Conservation (phyloP, 2,329 filamentous ascomycete genomes). For the Phaeoacremonium minimum region DNA sequence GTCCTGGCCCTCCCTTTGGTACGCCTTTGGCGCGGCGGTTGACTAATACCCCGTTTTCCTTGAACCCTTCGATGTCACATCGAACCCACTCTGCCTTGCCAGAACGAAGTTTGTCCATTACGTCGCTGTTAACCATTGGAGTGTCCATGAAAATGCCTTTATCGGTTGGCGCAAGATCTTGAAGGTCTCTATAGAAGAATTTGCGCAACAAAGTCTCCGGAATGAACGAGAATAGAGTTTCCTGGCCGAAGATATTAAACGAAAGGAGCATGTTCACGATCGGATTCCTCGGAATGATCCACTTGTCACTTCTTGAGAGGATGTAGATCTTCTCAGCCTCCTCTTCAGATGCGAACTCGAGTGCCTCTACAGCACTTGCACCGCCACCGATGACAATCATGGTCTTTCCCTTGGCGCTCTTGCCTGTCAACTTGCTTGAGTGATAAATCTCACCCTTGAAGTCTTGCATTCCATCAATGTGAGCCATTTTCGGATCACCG, state of each 20-base stretch:
- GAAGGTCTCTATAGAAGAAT: constrained; percentile 79
- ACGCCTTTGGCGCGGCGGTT: constrained; percentile 70
- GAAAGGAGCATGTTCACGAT: constrained; percentile 69
- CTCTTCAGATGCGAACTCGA: constrained; percentile 70
- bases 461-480: constrained; percentile 63
- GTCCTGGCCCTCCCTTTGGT: constrained; percentile 70
- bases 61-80: constrained; percentile 69
- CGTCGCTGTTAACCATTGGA: constrained; percentile 81
- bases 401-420: constrained; percentile 68
- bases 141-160: constrained; percentile 80
- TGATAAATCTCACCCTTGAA: constrained; percentile 73
- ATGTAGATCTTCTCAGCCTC: constrained; percentile 67
- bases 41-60: constrained; percentile 61
- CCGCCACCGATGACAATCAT: constrained; percentile 75
- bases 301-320: constrained; percentile 75
- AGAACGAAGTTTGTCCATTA: constrained; percentile 69
- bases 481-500: constrained; percentile 63
- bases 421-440: constrained; percentile 69
- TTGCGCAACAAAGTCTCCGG: constrained; percentile 71
- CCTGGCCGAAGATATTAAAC: constrained; percentile 74
- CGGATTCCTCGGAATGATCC: constrained; percentile 80
- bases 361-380: constrained; percentile 75
- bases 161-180: constrained; percentile 64
- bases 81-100: constrained; percentile 76
- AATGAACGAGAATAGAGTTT: constrained; percentile 72